Percentiles rank a stretch among this genome's conserved stretches.
These are phyloP conservation scores for Aphanomyces cochlioides DNA, from an alignment of 352 stramenopile genomes.

Conservation along the genomic window DNA sequence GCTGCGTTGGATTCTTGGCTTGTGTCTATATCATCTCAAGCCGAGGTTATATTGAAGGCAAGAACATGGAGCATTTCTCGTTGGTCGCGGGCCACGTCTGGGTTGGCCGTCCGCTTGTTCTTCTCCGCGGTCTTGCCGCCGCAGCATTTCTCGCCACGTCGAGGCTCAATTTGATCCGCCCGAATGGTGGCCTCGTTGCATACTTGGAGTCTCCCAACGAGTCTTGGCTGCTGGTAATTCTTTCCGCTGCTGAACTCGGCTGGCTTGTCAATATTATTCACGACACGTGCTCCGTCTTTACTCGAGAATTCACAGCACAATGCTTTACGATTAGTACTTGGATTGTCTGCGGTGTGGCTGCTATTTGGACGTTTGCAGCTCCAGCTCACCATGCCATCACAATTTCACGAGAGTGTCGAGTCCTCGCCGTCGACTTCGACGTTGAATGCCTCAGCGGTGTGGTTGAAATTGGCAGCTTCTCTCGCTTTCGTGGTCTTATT, in stretches of 20 bases:
- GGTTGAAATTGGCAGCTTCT: slow-evolving; percentile 15
- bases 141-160: slow-evolving; percentile 16
- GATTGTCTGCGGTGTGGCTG: slow-evolving; percentile 4
- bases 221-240: slow-evolving; percentile 23
- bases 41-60: slow-evolving; percentile 26
- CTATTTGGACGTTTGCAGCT: slow-evolving; percentile 3
- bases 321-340: neutral
- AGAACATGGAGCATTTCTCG: slow-evolving; percentile 15
- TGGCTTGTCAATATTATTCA: slow-evolving; percentile 26
- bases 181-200: neutral
- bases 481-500: slow-evolving; percentile 13
- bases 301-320: slow-evolving; percentile 15
- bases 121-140: slow-evolving; percentile 17
- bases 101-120: slow-evolving; percentile 24
- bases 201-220: neutral
- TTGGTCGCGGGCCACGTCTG: slow-evolving; percentile 26
- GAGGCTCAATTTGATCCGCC: slow-evolving; percentile 15
- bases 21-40: neutral
- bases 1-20: slow-evolving; percentile 1
- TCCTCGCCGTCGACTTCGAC: slow-evolving; percentile 24
- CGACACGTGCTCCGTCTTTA: slow-evolving; percentile 23
- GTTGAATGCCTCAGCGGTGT: slow-evolving; percentile 21
- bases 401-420: slow-evolving; percentile 2
- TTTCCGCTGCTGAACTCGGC: slow-evolving; percentile 16
- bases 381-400: slow-evolving; percentile 1